Evolutionary conservation across 106 monocot genomes (phyloP), one percentile per base, ranked within the genome.

Genomic region (Phalaenopsis aphrodite): DNA sequence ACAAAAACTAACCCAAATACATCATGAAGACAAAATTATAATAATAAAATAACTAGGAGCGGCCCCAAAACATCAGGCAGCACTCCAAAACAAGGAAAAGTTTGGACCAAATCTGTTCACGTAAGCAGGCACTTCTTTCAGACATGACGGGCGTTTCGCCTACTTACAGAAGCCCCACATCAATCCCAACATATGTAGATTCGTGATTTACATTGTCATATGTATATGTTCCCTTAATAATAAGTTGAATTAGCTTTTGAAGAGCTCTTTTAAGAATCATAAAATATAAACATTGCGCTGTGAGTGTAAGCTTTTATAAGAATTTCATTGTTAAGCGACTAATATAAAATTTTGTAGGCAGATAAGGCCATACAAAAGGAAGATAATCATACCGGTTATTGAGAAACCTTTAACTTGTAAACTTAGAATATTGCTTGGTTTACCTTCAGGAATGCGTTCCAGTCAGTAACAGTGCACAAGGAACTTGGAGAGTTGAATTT

Each of bases 401-500:
- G 43, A 6, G 45, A 74, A 74, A 42, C 18, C 11, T 4, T 39
- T 43, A 17, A 2, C 69, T 47, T 42, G 42, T 41, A 58, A 48
- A 67, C 4, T 19, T 16, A 41, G 15, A 67, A 68, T 12, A 68
- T 11, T 12, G n/a, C 5, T 64, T 75, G 16, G 23, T 8, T 55
- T 89, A 98, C 97, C 90, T 95, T 95, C 71, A 93, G 45, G 81
- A 99, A 95, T 41, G 86, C 66, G 58, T 82, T 87, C 98, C 98
- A 99, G 81, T 99, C 94, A 66, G 83, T 64, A 52, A 81, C 90
- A 41, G 94, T 89, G 78, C 93, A 93, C 30, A 83, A 71, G 47
- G 93, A 86, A 77, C 94, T 93, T 68, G 98, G 93, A 5, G 92
- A 99, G 72, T 95, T 95, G 81, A 99, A 90, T 92, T 95, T 94